These are phyloP conservation scores for Uronychia binucleata DNA, from an alignment of 73 alveolate genomes.

Conservation along the genomic window DNA sequence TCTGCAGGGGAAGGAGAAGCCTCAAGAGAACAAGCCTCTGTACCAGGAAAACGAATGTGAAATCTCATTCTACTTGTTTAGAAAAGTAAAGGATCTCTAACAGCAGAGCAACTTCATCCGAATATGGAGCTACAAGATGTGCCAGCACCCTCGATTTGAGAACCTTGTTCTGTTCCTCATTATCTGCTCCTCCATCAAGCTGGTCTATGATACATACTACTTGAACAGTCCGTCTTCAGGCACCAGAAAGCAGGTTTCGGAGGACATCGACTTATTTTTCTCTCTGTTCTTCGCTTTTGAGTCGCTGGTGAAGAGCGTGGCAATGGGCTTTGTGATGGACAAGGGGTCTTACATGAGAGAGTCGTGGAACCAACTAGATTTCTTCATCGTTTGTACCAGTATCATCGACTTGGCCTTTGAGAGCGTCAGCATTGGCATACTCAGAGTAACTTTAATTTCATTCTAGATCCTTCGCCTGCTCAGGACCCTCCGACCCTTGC, in stretches of 20 bases:
- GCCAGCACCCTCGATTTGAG: constrained; percentile 38
- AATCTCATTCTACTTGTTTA: constrained; percentile 40
- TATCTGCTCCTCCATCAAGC: constrained; percentile 28
- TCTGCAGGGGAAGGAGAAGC: constrained; percentile 2
- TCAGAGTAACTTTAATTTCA: constrained; percentile 52
- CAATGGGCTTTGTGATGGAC: constrained; percentile 83
- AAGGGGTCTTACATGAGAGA: constrained; percentile 85
- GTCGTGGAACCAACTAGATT: constrained; percentile 94
- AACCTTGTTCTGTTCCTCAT: constrained; percentile 28
- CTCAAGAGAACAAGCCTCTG: constrained; percentile 18
- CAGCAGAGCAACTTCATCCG: constrained; percentile 31
- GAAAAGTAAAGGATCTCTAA: not conserved
- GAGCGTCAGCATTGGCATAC: too few relatives aligned
- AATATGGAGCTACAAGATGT: constrained; percentile 22
- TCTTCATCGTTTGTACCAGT: constrained; percentile 86
- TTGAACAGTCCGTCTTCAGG: not conserved
- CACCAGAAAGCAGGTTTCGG: constrained; percentile 7
- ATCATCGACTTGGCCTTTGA: constrained; percentile 81
- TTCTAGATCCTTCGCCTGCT: constrained; percentile 86
- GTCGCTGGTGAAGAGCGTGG: constrained; percentile 68
- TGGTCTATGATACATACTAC: constrained; percentile 52
- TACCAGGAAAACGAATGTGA: constrained; percentile 41
- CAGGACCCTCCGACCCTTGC: constrained; percentile 91
- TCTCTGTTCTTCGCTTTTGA: constrained; percentile 73
- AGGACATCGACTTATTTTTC: constrained; percentile 49